Evolutionary conservation across 805 yeast species (phyloP).

Genomic region (Saturnispora quitensis): DNA sequence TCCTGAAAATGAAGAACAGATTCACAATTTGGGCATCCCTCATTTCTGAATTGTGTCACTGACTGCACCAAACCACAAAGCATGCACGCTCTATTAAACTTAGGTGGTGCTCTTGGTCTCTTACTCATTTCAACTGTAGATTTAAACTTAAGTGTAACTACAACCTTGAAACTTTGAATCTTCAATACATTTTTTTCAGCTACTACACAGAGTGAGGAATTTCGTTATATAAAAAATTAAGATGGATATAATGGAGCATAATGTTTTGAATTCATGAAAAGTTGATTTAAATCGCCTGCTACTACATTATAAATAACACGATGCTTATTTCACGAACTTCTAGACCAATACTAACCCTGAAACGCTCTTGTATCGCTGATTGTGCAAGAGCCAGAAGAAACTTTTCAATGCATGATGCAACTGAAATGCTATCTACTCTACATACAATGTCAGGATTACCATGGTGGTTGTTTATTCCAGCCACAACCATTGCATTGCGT

Average conservation of each 20-base stretch:
- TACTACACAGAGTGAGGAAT: background rate
- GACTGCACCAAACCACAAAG: slow-evolving; percentile 90
- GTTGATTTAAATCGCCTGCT: background rate
- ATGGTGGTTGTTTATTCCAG: slow-evolving; percentile 78
- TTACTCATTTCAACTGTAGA: slow-evolving; percentile 13
- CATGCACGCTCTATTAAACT: slow-evolving; percentile 93
- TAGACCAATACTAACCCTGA: background rate
- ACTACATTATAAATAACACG: background rate
- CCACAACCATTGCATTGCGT: slow-evolving; percentile 59
- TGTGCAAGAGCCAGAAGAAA: background rate
- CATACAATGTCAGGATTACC: slow-evolving; percentile 59
- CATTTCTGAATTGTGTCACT: slow-evolving; percentile 60
- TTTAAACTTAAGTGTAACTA: background rate
- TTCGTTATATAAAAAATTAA: background rate
- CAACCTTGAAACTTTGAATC: background rate
- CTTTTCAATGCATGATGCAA: slow-evolving; percentile 16
- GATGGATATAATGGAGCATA: background rate
- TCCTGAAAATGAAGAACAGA: slow-evolving; percentile 64
- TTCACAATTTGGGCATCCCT: slow-evolving; percentile 96
- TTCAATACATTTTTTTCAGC: background rate
- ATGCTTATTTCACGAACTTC: background rate
- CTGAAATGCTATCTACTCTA: slow-evolving; percentile 32
- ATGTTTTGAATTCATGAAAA: background rate
- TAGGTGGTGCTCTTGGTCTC: slow-evolving; percentile 33
- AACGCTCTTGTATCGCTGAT: background rate